A percentile compares a stretch with the other conserved stretches of the same genome.
These are phyloP conservation scores for Exophiala calicioides DNA, from an alignment of 2,329 filamentous ascomycete species.

Conservation along the genomic window DNA sequence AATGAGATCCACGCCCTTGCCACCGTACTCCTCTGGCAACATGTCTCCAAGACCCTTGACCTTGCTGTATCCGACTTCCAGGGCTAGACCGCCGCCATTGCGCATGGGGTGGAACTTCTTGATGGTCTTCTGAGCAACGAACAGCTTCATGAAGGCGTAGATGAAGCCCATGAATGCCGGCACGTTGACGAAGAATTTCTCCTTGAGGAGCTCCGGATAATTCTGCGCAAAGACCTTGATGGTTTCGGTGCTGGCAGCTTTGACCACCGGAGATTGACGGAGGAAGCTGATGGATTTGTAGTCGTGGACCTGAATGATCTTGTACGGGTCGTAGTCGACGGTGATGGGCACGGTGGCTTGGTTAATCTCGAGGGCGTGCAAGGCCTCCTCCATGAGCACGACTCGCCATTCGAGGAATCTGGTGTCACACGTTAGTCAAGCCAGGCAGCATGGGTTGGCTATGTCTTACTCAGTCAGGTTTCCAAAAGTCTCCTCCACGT, in stretches of 20 bases:
- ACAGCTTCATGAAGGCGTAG: slow-evolving; percentile 72
- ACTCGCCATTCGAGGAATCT: slow-evolving; percentile 91
- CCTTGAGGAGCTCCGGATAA: slow-evolving; percentile 83
- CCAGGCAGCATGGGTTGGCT: too few species aligned
- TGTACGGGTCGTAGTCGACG: slow-evolving; percentile 77
- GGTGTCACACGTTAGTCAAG: slow-evolving; percentile 4
- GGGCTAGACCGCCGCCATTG: slow-evolving; percentile 69
- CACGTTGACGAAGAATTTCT: slow-evolving; percentile 97
- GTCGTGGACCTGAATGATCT: slow-evolving; percentile 91
- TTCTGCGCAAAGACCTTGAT: slow-evolving; percentile 78
- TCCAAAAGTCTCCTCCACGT: slow-evolving; percentile 77
- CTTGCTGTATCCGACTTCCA: slow-evolving; percentile 55
- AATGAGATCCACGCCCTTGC: slow-evolving; percentile 60
- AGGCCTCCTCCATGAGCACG: slow-evolving; percentile 83
- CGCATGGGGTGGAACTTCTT: slow-evolving; percentile 78
- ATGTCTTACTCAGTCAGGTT: slow-evolving; percentile 71
- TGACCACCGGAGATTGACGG: slow-evolving; percentile 74
- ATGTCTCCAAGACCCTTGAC: slow-evolving; percentile 49
- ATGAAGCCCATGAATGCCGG: slow-evolving; percentile 89
- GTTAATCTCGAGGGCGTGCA: slow-evolving; percentile 71
- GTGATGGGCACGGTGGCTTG: slow-evolving; percentile 70
- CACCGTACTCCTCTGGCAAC: slow-evolving; percentile 77
- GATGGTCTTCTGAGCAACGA: slow-evolving; percentile 70
- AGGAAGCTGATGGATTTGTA: slow-evolving; percentile 87
- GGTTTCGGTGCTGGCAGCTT: slow-evolving; percentile 73